Evolutionary conservation across 352 stramenopile genomes (phyloP), one percentile per base, ranked within the genome.

Genomic region (Paralagenidium karlingii): DNA sequence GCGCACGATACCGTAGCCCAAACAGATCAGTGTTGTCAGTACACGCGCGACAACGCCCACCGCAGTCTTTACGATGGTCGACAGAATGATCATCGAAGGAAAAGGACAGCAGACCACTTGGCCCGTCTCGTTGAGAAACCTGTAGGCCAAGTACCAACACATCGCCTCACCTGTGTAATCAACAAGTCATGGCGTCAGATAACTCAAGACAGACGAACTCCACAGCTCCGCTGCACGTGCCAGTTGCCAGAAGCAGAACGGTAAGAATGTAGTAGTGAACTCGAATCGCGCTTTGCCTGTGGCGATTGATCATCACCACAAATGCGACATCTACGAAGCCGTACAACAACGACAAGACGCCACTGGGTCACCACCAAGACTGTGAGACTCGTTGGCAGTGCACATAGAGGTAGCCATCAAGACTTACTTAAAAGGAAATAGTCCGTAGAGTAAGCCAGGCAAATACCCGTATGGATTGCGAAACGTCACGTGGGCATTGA

Each of bases 181-280:
- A n/a, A n/a, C n/a, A n/a, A n/a, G n/a, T n/a, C n/a, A n/a, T n/a
- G n/a, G n/a, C 30, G 30, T 22, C 30, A 36, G 19, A 36, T 20
- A 36, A 36, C 19, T 36, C 7, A 36, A 3, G 22, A 8, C 7
- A 36, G 7, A 36, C 16, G 20, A 3, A 36, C 22, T 7, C 30
- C 16, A 7, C 3, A 36, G 3, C 19, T 36, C 30, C 8, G 19
- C 22, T 36, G 7, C 3, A 19, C 30, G 13, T 54, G 83, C 71
- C 55, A 7, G 78, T 88, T 24, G 78, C 62, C 8, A 94, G 53
- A 1, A 91, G 37, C 28, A 95, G 45, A 34, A 94, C 80, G 0
- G 94, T 45, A 19, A 94, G 57, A 34, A 89, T 81, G 37, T 88
- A 85, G 38, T 81, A 93, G 43, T 95, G 83, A 45, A 90, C 66